Conservation (phyloP, 2,329 filamentous ascomycete species). For the Neonectria punicea region DNA sequence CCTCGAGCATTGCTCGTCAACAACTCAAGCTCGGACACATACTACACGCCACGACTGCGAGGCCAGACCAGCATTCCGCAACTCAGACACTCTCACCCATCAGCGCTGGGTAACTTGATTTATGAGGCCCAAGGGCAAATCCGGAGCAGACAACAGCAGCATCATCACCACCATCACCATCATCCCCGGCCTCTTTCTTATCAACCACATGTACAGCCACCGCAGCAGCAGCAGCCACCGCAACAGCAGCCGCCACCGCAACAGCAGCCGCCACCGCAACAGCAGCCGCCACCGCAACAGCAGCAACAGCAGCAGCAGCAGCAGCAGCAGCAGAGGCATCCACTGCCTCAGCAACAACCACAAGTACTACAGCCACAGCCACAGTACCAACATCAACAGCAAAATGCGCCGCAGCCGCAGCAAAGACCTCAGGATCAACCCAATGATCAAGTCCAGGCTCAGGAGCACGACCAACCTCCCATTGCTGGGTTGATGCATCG, state of each 20-base stretch:
- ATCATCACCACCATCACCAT: constrained; percentile 41
- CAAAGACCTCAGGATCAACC: constrained; percentile 39
- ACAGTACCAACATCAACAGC: constrained; percentile 33
- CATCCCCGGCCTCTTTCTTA: constrained; percentile 34
- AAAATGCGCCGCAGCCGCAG: constrained; percentile 31
- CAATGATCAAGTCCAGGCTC: constrained; percentile 30
- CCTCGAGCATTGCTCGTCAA: constrained; percentile 68
- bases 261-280: constrained; percentile 24
- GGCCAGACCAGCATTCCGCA: constrained; percentile 43
- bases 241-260: constrained; percentile 22
- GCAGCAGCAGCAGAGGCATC: constrained; percentile 27
- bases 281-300: constrained; percentile 26
- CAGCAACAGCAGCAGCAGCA: constrained; percentile 30
- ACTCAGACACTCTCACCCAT: constrained; percentile 36
- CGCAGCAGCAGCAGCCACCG: constrained; percentile 26
- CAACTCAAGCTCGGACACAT: constrained; percentile 59
- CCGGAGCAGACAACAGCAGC: constrained; percentile 37
- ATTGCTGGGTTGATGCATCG: constrained; percentile 46
- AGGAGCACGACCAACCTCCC: constrained; percentile 34
- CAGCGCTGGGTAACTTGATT: constrained; percentile 22
- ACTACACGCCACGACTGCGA: constrained; percentile 58
- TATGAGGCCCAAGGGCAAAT: constrained; percentile 34
- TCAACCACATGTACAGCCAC: constrained; percentile 27
- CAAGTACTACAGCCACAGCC: constrained; percentile 28
- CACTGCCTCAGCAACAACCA: constrained; percentile 11